Evolutionary conservation across 306 rosid species (phyloP).

Genomic region (Hippophae tibetana): DNA sequence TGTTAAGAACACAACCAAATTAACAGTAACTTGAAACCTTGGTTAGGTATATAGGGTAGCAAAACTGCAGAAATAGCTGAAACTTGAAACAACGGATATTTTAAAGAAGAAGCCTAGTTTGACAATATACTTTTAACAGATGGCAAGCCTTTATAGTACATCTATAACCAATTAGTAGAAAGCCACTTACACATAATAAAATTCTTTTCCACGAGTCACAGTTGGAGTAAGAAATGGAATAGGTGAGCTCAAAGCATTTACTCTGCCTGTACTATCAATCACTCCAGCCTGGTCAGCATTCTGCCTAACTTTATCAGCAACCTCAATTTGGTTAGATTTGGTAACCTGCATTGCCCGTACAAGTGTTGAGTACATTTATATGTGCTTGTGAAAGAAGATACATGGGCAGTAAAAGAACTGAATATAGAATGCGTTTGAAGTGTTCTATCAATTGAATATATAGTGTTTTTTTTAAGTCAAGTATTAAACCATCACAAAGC

Average conservation of each 20-base stretch:
- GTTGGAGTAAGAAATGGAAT: constrained; percentile 33
- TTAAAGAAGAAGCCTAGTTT: too few species aligned
- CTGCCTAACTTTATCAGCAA: constrained; percentile 21
- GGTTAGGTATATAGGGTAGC: too few species aligned
- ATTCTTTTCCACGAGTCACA: constrained; percentile 31
- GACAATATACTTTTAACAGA: too few species aligned
- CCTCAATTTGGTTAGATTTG: constrained; percentile 27
- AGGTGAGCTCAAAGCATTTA: constrained; percentile 37
- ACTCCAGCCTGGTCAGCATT: constrained; percentile 25
- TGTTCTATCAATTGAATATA: too few species aligned
- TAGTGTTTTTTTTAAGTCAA: too few species aligned
- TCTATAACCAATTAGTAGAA: background rate
- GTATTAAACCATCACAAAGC: too few species aligned
- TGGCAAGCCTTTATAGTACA: too few species aligned
- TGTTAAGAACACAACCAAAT: too few species aligned
- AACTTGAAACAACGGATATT: too few species aligned
- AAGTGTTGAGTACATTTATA: background rate
- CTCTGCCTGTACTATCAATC: constrained; percentile 18
- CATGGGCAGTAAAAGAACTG: background rate
- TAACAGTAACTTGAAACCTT: too few species aligned
- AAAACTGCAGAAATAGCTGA: too few species aligned
- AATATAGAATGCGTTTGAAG: too few species aligned
- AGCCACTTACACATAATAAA: constrained; percentile 56
- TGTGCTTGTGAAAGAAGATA: background rate
- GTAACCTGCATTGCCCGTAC: constrained; percentile 27